Evolutionary conservation across 306 rosid genomes (phyloP).

Genomic region (Arachis stenosperma): DNA sequence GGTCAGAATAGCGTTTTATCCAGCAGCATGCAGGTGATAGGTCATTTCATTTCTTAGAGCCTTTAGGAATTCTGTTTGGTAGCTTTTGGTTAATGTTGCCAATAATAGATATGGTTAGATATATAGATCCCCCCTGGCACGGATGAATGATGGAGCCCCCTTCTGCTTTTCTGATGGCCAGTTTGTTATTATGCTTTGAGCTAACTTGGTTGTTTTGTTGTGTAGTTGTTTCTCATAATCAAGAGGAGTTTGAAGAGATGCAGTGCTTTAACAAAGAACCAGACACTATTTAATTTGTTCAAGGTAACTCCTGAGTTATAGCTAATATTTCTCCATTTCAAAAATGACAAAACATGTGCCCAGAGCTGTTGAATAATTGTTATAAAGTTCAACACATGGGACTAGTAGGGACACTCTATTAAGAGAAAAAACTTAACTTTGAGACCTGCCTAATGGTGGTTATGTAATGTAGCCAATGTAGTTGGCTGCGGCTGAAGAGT

Average conservation of each 20-base stretch:
- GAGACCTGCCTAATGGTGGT: conserved; percentile 23
- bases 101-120: conserved; percentile 14
- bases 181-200: conserved; percentile 18
- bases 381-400: conserved; percentile 11
- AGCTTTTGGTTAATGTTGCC: conserved; percentile 9
- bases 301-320: conserved; percentile 62
- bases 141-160: neutral
- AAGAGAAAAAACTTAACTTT: neutral
- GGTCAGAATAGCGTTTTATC: conserved; percentile 92
- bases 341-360: conserved; percentile 17
- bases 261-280: conserved; percentile 97
- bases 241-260: conserved; percentile 98
- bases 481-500: conserved; percentile 14
- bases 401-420: neutral
- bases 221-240: conserved; percentile 93
- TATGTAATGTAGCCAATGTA: conserved; percentile 9
- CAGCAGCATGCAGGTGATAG: conserved; percentile 94
- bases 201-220: conserved; percentile 36
- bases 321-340: conserved; percentile 22
- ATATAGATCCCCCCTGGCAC: neutral
- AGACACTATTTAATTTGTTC: conserved; percentile 83
- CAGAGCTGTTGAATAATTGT: conserved; percentile 26
- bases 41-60: conserved; percentile 33
- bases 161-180: neutral
- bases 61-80: conserved; percentile 19